Evolutionary conservation across 1,284 basidiomycete species (phyloP).

Genomic region (Thecaphora thlaspeos): DNA sequence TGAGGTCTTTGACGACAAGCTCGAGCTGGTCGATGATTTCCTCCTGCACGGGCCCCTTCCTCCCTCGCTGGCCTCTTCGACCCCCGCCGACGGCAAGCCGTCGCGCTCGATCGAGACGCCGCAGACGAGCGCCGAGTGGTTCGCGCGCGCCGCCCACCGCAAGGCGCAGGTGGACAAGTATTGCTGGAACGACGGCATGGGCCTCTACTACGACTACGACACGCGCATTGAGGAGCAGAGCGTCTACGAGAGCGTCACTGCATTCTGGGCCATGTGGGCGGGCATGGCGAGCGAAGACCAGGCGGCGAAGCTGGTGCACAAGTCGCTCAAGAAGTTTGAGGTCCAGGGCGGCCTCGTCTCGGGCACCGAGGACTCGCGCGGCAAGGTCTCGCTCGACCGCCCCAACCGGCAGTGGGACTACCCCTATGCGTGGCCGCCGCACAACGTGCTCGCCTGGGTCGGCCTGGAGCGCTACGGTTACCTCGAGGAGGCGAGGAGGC

Average conservation of each 20-base stretch:
- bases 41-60: constrained; percentile 37
- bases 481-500: constrained; percentile 83
- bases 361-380: constrained; percentile 93
- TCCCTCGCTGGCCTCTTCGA: constrained; percentile 25
- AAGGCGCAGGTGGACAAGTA: constrained; percentile 82
- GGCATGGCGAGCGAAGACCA: constrained; percentile 94
- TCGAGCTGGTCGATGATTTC: constrained; percentile 90
- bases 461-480: constrained; percentile 95
- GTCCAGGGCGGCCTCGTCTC: constrained; percentile 92
- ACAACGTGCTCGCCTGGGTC: constrained; percentile 78
- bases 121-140: constrained; percentile 53
- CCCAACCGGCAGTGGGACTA: constrained; percentile 96
- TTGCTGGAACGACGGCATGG: constrained; percentile 92
- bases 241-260: constrained; percentile 90
- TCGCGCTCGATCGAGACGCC: constrained; percentile 66
- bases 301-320: constrained; percentile 82
- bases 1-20: constrained; percentile 86
- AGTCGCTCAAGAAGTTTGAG: constrained; percentile 91
- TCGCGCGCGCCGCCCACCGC: constrained; percentile 49
- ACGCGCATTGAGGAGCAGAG: constrained; percentile 84
- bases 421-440: constrained; percentile 73
- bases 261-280: constrained; percentile 95
- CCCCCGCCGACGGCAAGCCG: constrained; percentile 55
- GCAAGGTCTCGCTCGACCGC: constrained; percentile 87
- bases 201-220: constrained; percentile 95